Percentiles rank a stretch among this genome's conserved stretches.
Evolutionary conservation across 2,329 filamentous ascomycete genomes (phyloP).

Genomic region (Sclerotiophoma versabilis): DNA sequence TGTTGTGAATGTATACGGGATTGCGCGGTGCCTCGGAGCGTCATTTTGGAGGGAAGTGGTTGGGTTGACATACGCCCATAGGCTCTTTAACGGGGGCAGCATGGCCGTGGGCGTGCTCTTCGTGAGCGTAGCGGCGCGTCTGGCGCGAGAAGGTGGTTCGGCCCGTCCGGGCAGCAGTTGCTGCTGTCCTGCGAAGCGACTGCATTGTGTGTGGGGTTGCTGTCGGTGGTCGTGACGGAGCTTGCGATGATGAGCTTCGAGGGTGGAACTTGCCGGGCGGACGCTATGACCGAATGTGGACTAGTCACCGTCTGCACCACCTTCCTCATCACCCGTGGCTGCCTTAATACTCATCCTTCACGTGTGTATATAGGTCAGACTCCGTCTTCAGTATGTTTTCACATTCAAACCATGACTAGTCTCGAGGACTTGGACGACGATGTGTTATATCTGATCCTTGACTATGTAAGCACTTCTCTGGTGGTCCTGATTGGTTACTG

Average conservation of each 20-base stretch:
- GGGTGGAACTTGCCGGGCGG: conserved; percentile 18
- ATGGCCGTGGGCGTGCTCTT: conserved; percentile 46
- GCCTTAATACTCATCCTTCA: conserved; percentile 1
- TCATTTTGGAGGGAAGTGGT: conserved; percentile 19
- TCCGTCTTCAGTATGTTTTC: background rate
- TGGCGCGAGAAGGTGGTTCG: conserved; percentile 46
- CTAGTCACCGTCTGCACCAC: conserved; percentile 23
- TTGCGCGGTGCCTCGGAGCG: background rate
- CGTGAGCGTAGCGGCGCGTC: conserved; percentile 52
- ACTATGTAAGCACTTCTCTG: conserved; percentile 19
- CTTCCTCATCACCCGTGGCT: conserved; percentile 18
- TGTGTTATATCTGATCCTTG: conserved; percentile 23
- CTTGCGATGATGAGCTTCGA: conserved; percentile 42
- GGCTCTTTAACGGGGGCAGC: conserved; percentile 54
- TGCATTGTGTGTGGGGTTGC: conserved; percentile 51
- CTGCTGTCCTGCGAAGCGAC: conserved; percentile 54
- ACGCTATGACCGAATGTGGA: conserved; percentile 12
- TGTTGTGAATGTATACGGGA: background rate
- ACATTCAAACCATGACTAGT: conserved; percentile 1
- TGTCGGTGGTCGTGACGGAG: conserved; percentile 27
- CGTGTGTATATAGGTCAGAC: background rate
- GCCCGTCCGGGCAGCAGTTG: conserved; percentile 51
- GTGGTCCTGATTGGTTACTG: conserved; percentile 3
- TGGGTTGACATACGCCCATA: conserved; percentile 57
- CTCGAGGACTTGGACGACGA: conserved; percentile 26